Conservation (phyloP, 352 stramenopile genomes). For the Globisporangium solare region DNA sequence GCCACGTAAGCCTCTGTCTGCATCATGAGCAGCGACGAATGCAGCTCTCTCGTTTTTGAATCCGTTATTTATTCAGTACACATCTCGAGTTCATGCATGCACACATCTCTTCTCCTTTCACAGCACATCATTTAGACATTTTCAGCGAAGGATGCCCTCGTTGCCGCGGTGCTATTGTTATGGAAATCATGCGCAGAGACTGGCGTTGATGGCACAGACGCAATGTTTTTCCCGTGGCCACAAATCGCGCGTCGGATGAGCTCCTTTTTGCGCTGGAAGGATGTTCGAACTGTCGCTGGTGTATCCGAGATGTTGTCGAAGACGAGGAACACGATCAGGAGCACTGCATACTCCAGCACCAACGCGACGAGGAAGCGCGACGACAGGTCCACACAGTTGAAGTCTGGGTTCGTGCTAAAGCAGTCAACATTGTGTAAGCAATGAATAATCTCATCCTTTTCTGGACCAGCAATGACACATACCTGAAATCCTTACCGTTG, state of each 20-base stretch:
- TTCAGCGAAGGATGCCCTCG: conserved; percentile 8
- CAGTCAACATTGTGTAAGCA: background rate
- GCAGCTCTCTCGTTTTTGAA: no score
- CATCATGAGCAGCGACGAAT: no score
- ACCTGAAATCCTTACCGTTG: conserved; percentile 82
- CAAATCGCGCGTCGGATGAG: conserved; percentile 82
- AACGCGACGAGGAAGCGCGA: conserved; percentile 78
- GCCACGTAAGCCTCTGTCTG: no score
- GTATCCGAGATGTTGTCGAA: conserved; percentile 83
- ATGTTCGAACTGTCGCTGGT: conserved; percentile 64
- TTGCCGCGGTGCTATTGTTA: conserved; percentile 18
- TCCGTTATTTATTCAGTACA: background rate
- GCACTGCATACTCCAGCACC: conserved; percentile 65
- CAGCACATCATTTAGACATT: conserved; percentile 6
- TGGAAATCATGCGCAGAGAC: conserved; percentile 10
- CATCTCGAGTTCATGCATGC: background rate
- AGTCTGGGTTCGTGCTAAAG: conserved; percentile 75
- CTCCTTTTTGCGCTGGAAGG: conserved; percentile 83
- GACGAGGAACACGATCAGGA: conserved; percentile 73
- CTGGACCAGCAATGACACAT: background rate
- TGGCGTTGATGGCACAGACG: conserved; percentile 16
- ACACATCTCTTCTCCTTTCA: background rate
- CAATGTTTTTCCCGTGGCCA: conserved; percentile 42
- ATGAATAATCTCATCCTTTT: no score
- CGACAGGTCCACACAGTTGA: conserved; percentile 69